A percentile compares a stretch with the other conserved stretches of the same genome.
Conservation (phyloP, 129 eudicot genomes). For the Centrapalus pauciflorus region DNA sequence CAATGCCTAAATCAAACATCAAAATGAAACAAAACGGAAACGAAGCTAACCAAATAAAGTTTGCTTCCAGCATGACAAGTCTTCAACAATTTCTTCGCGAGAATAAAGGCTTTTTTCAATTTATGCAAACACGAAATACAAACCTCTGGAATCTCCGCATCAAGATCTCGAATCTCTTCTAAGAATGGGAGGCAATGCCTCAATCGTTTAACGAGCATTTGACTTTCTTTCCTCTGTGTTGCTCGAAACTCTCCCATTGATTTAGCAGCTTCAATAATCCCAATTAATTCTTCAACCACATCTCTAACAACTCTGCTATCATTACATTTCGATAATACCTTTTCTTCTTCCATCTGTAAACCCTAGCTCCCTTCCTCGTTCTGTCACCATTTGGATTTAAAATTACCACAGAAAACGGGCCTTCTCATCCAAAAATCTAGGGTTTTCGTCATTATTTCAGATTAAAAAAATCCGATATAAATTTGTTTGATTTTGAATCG, state of each 20-base stretch:
- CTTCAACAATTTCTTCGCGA: constrained; percentile 59
- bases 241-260: constrained; percentile 46
- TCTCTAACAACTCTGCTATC: constrained; percentile 28
- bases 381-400: constrained; percentile 33
- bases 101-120: constrained; percentile 48
- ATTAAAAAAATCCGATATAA: background rate
- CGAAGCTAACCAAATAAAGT: constrained; percentile 61
- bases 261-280: constrained; percentile 41
- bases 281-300: constrained; percentile 48
- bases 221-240: constrained; percentile 62
- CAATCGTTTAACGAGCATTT: constrained; percentile 42
- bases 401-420: background rate
- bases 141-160: constrained; percentile 32
- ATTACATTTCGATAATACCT: constrained; percentile 1
- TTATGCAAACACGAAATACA: constrained; percentile 34
- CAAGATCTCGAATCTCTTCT: constrained; percentile 64
- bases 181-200: constrained; percentile 54
- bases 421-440: background rate
- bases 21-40: background rate
- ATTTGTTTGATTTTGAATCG: background rate
- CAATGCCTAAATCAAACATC: no score
- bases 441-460: constrained; percentile 7
- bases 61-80: constrained; percentile 78
- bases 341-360: constrained; percentile 36
- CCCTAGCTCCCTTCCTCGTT: background rate